Percentiles rank a stretch among this genome's conserved stretches.
phyloP scores from a whole-genome alignment of 2,329 filamentous ascomycete species.

The Aschersonia sp. region DNA sequence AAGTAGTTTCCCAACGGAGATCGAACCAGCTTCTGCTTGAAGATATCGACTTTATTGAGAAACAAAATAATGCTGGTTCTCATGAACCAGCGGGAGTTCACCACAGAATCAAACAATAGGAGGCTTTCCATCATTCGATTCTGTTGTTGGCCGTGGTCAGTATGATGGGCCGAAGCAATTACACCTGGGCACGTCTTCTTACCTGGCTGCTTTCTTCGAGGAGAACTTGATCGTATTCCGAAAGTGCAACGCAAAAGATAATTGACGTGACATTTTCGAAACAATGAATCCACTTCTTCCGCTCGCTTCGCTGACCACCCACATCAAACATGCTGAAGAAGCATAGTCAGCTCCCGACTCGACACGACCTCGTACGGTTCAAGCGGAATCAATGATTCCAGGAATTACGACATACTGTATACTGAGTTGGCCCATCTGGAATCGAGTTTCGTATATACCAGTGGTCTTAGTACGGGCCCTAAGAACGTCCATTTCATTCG shows the following conservation, averaged over 20 bases:
- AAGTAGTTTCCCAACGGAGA: slow-evolving; percentile 93
- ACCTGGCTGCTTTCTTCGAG: slow-evolving; percentile 96
- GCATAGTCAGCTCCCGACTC: slow-evolving; percentile 7
- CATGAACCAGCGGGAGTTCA: slow-evolving; percentile 99
- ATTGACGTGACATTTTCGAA: slow-evolving; percentile 99
- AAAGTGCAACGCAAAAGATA: slow-evolving; percentile 96
- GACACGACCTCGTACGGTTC: no score
- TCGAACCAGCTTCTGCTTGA: slow-evolving; percentile 82
- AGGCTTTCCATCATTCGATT: slow-evolving; percentile 99
- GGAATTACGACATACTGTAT: slow-evolving; percentile 63
- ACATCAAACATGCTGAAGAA: slow-evolving; percentile 89
- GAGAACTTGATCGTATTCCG: slow-evolving; percentile 95
- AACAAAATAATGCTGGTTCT: slow-evolving; percentile 97
- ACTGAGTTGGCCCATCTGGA: slow-evolving; percentile 95
- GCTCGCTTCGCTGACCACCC: slow-evolving; percentile 88
- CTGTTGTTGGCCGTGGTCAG: slow-evolving; percentile 26
- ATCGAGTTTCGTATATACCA: slow-evolving; percentile 96
- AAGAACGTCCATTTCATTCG: slow-evolving; percentile 87
- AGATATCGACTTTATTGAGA: slow-evolving; percentile 97
- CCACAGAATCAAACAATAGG: slow-evolving; percentile 91
- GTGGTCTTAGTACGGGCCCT: slow-evolving; percentile 96
- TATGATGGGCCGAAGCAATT: no score
- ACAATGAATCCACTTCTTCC: slow-evolving; percentile 99
- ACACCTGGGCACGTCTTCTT: slow-evolving; percentile 15
- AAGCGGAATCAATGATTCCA: background rate